Evolutionary conservation across 2,329 filamentous ascomycete genomes (phyloP).

Genomic region (Hirsutella thompsonii): DNA sequence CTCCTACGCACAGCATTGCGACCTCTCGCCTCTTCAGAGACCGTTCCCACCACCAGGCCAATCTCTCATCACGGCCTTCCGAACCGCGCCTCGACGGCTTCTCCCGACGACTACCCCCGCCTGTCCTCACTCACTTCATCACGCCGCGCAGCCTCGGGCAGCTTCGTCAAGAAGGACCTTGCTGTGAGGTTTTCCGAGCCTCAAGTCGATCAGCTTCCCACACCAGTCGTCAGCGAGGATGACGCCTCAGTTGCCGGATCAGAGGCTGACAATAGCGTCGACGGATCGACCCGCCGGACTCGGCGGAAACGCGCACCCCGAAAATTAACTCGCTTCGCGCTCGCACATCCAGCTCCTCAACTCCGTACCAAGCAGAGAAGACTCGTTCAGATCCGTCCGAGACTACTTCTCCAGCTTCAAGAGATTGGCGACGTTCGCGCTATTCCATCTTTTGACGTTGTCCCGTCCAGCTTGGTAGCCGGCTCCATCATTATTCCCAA

Average conservation of each 20-base stretch:
- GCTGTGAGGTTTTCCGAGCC: constrained; percentile 33
- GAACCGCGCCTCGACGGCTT: not conserved
- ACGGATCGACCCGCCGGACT: constrained; percentile 21
- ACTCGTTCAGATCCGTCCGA: constrained; percentile 53
- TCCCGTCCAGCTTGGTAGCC: constrained; percentile 50
- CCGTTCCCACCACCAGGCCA: constrained; percentile 4
- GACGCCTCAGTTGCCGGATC: constrained; percentile 28
- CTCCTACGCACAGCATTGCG: constrained; percentile 29
- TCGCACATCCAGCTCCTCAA: constrained; percentile 55
- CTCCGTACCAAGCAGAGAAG: constrained; percentile 48
- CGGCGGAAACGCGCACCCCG: constrained; percentile 33
- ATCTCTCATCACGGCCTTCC: not conserved
- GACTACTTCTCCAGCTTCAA: constrained; percentile 60
- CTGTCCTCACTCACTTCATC: constrained; percentile 5
- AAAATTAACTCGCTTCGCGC: constrained; percentile 48
- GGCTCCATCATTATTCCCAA: constrained; percentile 43
- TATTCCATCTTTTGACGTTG: constrained; percentile 58
- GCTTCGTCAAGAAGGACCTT: constrained; percentile 24
- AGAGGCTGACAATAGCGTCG: constrained; percentile 32
- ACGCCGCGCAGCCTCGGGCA: constrained; percentile 23
- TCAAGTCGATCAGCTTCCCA: constrained; percentile 14
- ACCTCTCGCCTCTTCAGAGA: constrained; percentile 17
- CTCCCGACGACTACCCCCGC: constrained; percentile 1
- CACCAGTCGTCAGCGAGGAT: constrained; percentile 31
- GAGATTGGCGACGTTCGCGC: constrained; percentile 49